Evolutionary conservation across 1,284 basidiomycete genomes (phyloP), one percentile per base, ranked within the genome.

Genomic region (Rhizoctonia solani): DNA sequence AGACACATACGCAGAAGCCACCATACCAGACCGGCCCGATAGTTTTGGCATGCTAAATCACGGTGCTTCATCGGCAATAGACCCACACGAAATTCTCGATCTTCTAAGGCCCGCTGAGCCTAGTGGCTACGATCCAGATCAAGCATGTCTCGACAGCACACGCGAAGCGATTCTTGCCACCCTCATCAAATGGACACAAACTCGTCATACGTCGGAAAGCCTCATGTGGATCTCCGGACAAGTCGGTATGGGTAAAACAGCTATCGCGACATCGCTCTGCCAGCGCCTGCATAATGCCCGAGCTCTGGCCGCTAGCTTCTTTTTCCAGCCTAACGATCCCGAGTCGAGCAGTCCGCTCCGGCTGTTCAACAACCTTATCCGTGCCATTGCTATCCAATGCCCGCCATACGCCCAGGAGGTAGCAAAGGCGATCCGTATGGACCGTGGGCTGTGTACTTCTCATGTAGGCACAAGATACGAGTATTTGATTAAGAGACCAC

Each of bases 221-320:
- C 27, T 61, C 3, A 9, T 37, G 13, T 61, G 58, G 58, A 19
- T 61, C 3, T 27, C 34, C 23, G 58, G 58, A 5, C 46, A 8
- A 25, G 58, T 46, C 3, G 58, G 58, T 16, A 14, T 52, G 8
- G 58, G 58, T 9, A 61, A 61, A 23, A 61, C 29, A 21, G 21
- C 58, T 2, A 61, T 61, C 23, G 58, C 58, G n/a, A 14, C 46
- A 1, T 61, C 58, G 19, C 2, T 61, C 3, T 61, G 58, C 46
- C 19, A 25, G n/a, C 16, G 19, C 3, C 58, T 61, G 6, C 32
- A 50, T 23, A 29, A 27, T 3, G 14, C 27, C 3, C 14, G 19
- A 16, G 5, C 23, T 9, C 44, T 61, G 2, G 58, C 30, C 8
- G 30, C 19, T 5, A 52, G 32, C 32, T 50, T 61, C 23, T 61